Conservation (phyloP, 495 filamentous ascomycete genomes). For the Podospora sp. region DNA sequence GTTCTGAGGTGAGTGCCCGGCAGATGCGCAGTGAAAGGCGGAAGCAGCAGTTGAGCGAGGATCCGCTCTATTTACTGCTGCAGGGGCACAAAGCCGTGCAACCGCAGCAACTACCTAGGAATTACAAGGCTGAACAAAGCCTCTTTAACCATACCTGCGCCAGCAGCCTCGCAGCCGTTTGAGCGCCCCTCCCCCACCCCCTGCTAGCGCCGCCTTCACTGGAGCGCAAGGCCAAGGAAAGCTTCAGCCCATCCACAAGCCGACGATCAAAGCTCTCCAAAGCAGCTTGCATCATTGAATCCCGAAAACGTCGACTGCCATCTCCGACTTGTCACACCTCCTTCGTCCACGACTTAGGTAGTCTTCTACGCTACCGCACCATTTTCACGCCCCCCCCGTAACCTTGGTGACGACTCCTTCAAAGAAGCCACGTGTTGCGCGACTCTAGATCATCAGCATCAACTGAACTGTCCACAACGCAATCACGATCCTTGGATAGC, state of each 20-base stretch:
- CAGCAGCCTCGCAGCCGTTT: background rate
- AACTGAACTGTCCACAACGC: background rate
- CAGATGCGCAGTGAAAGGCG: background rate
- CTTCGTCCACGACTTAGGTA: background rate
- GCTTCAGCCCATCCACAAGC: no score
- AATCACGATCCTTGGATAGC: background rate
- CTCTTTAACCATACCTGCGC: background rate
- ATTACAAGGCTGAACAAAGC: background rate
- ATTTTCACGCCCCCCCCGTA: background rate
- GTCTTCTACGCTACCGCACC: background rate
- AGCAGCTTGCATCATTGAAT: slow-evolving; percentile 19
- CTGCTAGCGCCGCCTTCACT: background rate
- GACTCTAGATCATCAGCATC: background rate
- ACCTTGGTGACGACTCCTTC: slow-evolving; percentile 9
- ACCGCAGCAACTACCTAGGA: background rate
- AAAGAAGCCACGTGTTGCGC: slow-evolving; percentile 22
- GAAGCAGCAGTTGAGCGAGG: background rate
- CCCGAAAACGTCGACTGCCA: background rate
- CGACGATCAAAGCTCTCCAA: slow-evolving; percentile 1
- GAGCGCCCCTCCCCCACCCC: no score
- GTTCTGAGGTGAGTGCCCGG: background rate
- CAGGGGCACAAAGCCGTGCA: background rate
- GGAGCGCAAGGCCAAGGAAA: background rate
- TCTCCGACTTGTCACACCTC: background rate
- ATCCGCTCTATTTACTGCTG: slow-evolving; percentile 1